Percentiles rank a stretch among this genome's conserved stretches.
Conservation (phyloP, 768 basidiomycete species). For the Calocybe indica region DNA sequence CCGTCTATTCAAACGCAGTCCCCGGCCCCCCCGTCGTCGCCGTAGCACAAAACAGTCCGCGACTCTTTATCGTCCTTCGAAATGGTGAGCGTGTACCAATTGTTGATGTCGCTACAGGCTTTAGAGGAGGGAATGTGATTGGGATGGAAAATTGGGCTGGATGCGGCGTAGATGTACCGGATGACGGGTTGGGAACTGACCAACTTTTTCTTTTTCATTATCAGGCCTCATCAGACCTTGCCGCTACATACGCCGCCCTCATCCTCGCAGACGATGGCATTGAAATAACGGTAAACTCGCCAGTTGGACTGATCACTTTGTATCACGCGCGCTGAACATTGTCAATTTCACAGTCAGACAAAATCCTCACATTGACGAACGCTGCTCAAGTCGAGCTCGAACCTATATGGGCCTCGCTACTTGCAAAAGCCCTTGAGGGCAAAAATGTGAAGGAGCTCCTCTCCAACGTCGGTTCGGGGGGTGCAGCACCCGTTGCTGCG, state of each 20-base stretch:
- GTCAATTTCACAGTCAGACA: constrained; percentile 62
- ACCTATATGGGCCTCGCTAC: constrained; percentile 95
- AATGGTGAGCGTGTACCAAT: constrained; percentile 13
- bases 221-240: constrained; percentile 67
- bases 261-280: constrained; percentile 97
- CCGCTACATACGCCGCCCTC: constrained; percentile 93
- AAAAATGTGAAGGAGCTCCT: constrained; percentile 96
- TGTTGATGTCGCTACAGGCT: not conserved
- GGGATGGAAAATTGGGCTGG: constrained; percentile 5
- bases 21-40: not conserved
- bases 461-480: constrained; percentile 91
- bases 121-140: not conserved
- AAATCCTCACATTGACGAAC: constrained; percentile 77
- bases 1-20: too few species aligned
- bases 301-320: not conserved
- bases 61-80: constrained; percentile 8
- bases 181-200: constrained; percentile 7
- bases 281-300: constrained; percentile 88
- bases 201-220: constrained; percentile 2
- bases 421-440: constrained; percentile 96
- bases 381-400: constrained; percentile 87
- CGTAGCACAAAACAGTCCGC: constrained; percentile 11
- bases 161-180: constrained; percentile 8
- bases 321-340: not conserved
- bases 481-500: constrained; percentile 73